Evolutionary conservation across 2,329 filamentous ascomycete genomes (phyloP).

Genomic region (Aspergillus sp.): DNA sequence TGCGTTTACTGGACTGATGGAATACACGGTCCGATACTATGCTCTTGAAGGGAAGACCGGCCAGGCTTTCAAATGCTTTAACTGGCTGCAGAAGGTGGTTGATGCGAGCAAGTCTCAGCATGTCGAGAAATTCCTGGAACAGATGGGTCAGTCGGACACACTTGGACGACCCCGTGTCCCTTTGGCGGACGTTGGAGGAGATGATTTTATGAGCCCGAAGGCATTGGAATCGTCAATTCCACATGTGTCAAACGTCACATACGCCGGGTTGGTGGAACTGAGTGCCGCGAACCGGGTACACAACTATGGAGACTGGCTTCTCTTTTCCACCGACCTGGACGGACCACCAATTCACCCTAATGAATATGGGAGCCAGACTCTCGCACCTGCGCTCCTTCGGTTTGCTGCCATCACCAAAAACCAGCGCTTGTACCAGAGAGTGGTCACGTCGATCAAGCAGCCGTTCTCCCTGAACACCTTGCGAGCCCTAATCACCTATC

Average conservation of each 20-base stretch:
- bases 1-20: slow-evolving; percentile 25
- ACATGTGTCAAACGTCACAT: slow-evolving; percentile 38
- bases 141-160: slow-evolving; percentile 8
- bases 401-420: slow-evolving; percentile 47
- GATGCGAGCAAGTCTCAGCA: slow-evolving; percentile 30
- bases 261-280: slow-evolving; percentile 46
- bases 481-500: slow-evolving; percentile 28
- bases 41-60: slow-evolving; percentile 16
- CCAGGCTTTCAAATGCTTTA: slow-evolving; percentile 22
- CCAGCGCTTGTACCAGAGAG: slow-evolving; percentile 19
- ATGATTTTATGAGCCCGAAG: slow-evolving; percentile 5
- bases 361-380: slow-evolving; percentile 39
- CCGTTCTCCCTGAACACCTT: slow-evolving; percentile 29
- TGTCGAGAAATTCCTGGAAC: slow-evolving; percentile 24
- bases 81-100: slow-evolving; percentile 26
- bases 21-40: slow-evolving; percentile 24
- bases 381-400: slow-evolving; percentile 47
- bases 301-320: slow-evolving; percentile 46
- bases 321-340: slow-evolving; percentile 46
- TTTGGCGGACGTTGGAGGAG: slow-evolving; percentile 5
- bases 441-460: slow-evolving; percentile 22
- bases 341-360: slow-evolving; percentile 43
- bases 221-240: slow-evolving; percentile 25
- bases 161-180: slow-evolving; percentile 3
- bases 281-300: slow-evolving; percentile 39